Evolutionary conservation across 129 eudicot species (phyloP).

Genomic region (Helichrysum umbraculigerum): DNA sequence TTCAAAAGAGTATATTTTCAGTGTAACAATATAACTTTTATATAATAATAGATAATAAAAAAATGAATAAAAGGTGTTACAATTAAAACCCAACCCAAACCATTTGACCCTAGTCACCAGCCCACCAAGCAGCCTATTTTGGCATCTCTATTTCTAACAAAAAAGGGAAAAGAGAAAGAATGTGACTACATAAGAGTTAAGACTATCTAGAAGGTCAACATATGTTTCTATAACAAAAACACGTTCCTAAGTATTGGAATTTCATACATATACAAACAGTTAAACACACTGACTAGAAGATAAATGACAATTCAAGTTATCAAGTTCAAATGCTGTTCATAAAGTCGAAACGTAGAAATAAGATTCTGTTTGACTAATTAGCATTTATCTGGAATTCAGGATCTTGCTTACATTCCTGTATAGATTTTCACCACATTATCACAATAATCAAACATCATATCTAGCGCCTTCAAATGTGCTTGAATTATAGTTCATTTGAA

Average conservation of each 20-base stretch:
- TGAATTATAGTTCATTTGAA: neutral
- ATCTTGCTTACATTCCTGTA: neutral
- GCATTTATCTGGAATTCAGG: neutral
- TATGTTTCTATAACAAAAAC: neutral
- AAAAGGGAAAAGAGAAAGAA: too few species aligned
- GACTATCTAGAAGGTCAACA: neutral
- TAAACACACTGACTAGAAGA: neutral
- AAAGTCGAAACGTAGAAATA: neutral
- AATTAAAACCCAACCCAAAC: neutral
- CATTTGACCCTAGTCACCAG: neutral
- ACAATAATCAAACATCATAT: neutral
- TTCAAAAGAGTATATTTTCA: neutral
- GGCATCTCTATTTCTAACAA: too few species aligned
- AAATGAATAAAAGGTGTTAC: neutral
- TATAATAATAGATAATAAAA: neutral
- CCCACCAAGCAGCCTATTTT: neutral
- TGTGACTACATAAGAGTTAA: neutral
- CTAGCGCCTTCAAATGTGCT: neutral
- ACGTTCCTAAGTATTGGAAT: neutral
- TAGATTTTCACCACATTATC: conserved; percentile 1
- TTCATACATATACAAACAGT: neutral
- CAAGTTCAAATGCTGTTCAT: neutral
- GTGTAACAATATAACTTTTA: neutral
- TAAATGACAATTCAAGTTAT: neutral
- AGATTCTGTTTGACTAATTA: neutral